Percentiles rank a stretch among this genome's conserved stretches.
Conservation (phyloP, 139 green algal species). For the Desmodesmus armatus region DNA sequence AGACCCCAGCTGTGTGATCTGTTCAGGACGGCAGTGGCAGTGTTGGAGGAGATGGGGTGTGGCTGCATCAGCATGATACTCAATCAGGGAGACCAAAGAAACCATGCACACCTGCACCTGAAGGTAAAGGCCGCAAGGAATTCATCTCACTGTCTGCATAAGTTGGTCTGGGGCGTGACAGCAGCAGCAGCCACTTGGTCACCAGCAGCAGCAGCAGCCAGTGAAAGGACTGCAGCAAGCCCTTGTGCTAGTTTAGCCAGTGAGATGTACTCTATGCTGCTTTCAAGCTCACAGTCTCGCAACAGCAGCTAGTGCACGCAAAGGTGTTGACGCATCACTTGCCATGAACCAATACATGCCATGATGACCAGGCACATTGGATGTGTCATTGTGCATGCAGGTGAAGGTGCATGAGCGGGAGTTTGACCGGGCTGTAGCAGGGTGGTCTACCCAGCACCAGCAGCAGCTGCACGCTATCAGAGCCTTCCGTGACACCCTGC, state of each 20-base stretch:
- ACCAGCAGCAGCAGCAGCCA: not conserved
- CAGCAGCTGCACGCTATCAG: not conserved
- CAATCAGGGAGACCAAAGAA: constrained; percentile 31
- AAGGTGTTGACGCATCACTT: not conserved
- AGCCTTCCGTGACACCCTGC: not conserved
- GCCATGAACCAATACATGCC: not conserved
- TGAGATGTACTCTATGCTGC: no score
- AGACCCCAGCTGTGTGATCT: constrained; percentile 15
- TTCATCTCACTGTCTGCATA: no score
- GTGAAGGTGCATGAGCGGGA: not conserved
- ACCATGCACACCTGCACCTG: constrained; percentile 26
- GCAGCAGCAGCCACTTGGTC: no score
- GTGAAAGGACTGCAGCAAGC: not conserved
- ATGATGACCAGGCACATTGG: no score
- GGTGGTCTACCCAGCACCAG: not conserved
- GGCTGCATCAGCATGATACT: constrained; percentile 24
- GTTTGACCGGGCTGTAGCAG: not conserved
- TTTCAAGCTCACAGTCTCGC: no score
- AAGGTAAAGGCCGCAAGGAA: no score
- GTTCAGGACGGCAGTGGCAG: constrained; percentile 21
- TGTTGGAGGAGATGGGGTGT: constrained; percentile 8
- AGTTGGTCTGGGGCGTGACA: no score
- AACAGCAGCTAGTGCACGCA: not conserved
- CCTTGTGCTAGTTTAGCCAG: no score
- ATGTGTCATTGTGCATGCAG: no score